These are phyloP conservation scores for Colletotrichum orchidophilum DNA, from an alignment of 2,329 filamentous ascomycete genomes.

Conservation along the genomic window DNA sequence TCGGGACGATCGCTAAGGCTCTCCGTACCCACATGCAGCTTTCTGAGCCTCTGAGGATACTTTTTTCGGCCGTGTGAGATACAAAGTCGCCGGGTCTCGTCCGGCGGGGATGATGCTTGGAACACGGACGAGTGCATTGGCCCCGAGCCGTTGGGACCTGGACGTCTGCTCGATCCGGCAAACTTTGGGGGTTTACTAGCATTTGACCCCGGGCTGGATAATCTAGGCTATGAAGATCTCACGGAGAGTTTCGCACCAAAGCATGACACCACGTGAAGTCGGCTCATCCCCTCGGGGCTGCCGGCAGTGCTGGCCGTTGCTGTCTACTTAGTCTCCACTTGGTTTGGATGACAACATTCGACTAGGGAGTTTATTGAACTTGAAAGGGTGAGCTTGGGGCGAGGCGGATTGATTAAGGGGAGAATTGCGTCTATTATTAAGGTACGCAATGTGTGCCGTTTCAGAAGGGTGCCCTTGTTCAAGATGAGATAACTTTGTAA, in stretches of 20 bases:
- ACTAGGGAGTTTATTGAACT: not conserved
- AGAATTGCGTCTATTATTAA: not conserved
- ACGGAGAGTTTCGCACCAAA: slow-evolving; percentile 15
- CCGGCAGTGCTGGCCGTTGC: not conserved
- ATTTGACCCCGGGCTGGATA: not conserved
- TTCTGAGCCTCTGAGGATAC: slow-evolving; percentile 5
- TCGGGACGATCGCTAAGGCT: slow-evolving; percentile 13
- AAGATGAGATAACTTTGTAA: not conserved
- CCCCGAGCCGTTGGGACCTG: slow-evolving; percentile 27
- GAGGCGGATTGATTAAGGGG: slow-evolving; percentile 24
- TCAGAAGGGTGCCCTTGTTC: not conserved
- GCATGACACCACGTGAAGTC: slow-evolving; percentile 8
- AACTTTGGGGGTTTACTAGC: not conserved
- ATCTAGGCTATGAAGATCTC: not conserved
- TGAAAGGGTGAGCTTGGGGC: not conserved
- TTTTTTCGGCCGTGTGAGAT: slow-evolving; percentile 19
- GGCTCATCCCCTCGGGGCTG: not conserved
- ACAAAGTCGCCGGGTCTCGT: slow-evolving; percentile 10
- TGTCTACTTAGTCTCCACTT: not conserved
- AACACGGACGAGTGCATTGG: slow-evolving; percentile 12
- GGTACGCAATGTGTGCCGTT: not conserved
- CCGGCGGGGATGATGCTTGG: slow-evolving; percentile 31
- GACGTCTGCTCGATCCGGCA: not conserved
- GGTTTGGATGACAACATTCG: slow-evolving; percentile 21
- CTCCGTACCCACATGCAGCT: slow-evolving; percentile 11